A percentile compares a stretch with the other conserved stretches of the same genome.
Conservation (phyloP, 768 basidiomycete species). For the Cyclocybe cylindracea region DNA sequence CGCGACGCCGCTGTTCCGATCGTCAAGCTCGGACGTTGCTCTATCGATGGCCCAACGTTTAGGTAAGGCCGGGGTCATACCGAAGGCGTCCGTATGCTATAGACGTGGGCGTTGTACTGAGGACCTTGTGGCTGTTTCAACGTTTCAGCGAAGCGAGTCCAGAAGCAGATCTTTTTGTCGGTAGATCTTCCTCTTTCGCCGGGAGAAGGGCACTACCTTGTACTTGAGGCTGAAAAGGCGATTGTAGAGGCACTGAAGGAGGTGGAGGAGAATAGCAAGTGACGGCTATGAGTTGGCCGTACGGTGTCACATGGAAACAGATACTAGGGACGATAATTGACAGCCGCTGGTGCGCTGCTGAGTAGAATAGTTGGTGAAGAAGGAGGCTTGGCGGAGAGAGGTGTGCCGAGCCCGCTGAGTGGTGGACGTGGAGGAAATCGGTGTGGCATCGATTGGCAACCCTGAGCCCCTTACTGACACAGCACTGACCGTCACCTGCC, state of each 20-base stretch:
- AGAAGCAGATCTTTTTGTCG: slow-evolving; percentile 72
- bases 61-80: slow-evolving; percentile 45
- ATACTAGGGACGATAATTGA: slow-evolving; percentile 13
- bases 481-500: slow-evolving; percentile 26
- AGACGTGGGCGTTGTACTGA: slow-evolving; percentile 9
- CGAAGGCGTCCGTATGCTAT: slow-evolving; percentile 14
- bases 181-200: slow-evolving; percentile 54
- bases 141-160: slow-evolving; percentile 58
- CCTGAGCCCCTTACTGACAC: slow-evolving; percentile 25
- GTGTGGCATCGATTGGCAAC: slow-evolving; percentile 27
- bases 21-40: slow-evolving; percentile 61
- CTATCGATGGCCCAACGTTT: slow-evolving; percentile 78
- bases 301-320: slow-evolving; percentile 16
- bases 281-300: slow-evolving; percentile 8
- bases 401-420: not conserved
- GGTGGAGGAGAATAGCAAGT: slow-evolving; percentile 14
- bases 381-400: not conserved
- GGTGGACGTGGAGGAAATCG: slow-evolving; percentile 12
- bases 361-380: slow-evolving; percentile 1
- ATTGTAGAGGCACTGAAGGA: slow-evolving; percentile 50
- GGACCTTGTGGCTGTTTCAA: slow-evolving; percentile 8
- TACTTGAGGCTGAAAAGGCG: slow-evolving; percentile 62
- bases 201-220: slow-evolving; percentile 47
- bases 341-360: slow-evolving; percentile 1
- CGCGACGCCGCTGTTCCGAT: slow-evolving; percentile 67